phyloP scores from a whole-genome alignment of 495 filamentous ascomycete genomes.

The Pseudomonodictys pantanalensis region DNA sequence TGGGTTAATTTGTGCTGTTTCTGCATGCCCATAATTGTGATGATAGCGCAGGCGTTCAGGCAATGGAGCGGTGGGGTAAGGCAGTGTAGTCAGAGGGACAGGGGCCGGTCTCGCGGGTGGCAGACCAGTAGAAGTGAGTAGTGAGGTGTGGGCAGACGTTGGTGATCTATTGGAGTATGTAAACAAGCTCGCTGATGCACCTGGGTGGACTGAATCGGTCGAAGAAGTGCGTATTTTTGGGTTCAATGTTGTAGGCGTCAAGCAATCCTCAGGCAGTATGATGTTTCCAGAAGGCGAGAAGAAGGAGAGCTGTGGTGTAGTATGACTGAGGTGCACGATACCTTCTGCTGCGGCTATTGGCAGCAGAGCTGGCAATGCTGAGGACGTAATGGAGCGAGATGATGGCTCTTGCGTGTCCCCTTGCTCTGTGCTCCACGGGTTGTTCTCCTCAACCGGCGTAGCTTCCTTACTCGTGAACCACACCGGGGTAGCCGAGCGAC shows the following conservation, averaged over 20 bases:
- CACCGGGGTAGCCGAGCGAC: constrained; percentile 1
- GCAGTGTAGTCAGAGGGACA: constrained; percentile 12
- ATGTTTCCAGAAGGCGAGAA: constrained; percentile 28
- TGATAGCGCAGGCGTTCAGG: constrained; percentile 9
- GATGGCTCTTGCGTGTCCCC: not conserved
- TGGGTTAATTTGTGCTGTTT: constrained; percentile 4
- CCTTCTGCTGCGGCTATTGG: constrained; percentile 26
- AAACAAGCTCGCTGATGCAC: not conserved
- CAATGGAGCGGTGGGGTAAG: not conserved
- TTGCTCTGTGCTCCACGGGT: not conserved
- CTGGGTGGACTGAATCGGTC: not conserved
- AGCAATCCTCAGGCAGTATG: constrained; percentile 9
- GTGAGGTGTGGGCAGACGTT: not conserved
- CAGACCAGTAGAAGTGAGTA: not conserved
- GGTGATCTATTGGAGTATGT: not conserved
- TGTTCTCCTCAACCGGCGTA: not conserved
- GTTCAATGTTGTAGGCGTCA: not conserved
- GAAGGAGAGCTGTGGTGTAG: constrained; percentile 20
- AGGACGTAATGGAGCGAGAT: constrained; percentile 25
- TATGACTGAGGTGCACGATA: constrained; percentile 14
- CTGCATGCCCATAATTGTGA: constrained; percentile 5
- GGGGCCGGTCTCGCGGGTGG: constrained; percentile 5
- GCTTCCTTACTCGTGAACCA: constrained; percentile 3
- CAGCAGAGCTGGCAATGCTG: constrained; percentile 27
- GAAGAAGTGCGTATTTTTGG: not conserved